Base-by-base conservation (phyloP, 345 rosid species). In the Salix caprea region DNA sequence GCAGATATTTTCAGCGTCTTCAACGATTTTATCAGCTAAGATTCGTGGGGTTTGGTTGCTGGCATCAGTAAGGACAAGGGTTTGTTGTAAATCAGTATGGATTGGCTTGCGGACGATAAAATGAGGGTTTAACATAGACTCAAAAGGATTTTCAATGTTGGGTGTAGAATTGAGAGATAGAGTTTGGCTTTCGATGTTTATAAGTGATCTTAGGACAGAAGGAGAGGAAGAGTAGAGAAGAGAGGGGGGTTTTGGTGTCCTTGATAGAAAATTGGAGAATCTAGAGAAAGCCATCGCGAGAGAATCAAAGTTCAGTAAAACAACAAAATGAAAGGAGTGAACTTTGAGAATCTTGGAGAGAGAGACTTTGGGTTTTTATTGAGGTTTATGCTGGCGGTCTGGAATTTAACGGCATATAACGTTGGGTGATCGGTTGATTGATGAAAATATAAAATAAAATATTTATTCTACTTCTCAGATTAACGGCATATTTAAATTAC, bases 1-100 rank as follows among this genome's bases (percentile, higher is more conserved):
- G 81, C 94, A 89, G 78, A 94, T 86, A 80, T 73, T 85, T 2
- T 84, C 88, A 1, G 87, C 84, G 61, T 88, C 85, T 80, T 78
- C 72, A n/a, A 72, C 67, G 73, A 83, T 75, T 82, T 81, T 82
- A 36, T 26, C 11, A 66, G 79, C 28, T 13, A 36, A 23, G 16
- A 60, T 11, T 76, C 71, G 77, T 26, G 79, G 83, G 83, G 77
- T 82, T 77, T 84, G 44, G 61, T 65, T 70, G 5, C 74, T 8
- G 30, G 34, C 62, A 18, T 46, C 69, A 48, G 50, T 6, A 44
- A 56, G 40, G 69, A 24, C 44, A 52, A 24, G 74, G 74, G 76
- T 65, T 58, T 67, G 74, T 24, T 62, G 36, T 50, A 77, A 76
- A 76, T 76, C 52, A 21, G 26, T 26, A 50, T 87, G 86, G 21